Conservation (phyloP, 2,329 filamentous ascomycete species). For the Neopestalotiopsis sp. region DNA sequence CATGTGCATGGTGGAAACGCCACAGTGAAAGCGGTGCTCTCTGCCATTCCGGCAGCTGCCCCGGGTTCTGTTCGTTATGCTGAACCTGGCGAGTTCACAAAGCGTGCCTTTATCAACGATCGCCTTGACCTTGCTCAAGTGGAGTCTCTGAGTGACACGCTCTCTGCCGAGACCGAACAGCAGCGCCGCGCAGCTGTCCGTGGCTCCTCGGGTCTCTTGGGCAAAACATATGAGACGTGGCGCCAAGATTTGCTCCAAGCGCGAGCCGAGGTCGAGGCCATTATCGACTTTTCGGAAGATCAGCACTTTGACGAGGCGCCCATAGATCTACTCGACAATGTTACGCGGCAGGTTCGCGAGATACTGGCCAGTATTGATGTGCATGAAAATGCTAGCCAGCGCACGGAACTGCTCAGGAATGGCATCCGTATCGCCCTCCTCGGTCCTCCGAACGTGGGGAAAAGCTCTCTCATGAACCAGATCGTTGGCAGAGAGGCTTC, state of each 20-base stretch:
- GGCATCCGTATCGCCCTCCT: constrained; percentile 88
- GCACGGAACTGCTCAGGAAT: constrained; percentile 81
- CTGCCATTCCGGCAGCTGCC: constrained; percentile 68
- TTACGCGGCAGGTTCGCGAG: constrained; percentile 66
- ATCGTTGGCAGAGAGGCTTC: constrained; percentile 92
- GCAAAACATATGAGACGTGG: constrained; percentile 83
- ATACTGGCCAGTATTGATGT: constrained; percentile 69
- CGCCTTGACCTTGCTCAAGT: constrained; percentile 87
- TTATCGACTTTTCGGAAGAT: constrained; percentile 97
- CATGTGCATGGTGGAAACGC: constrained; percentile 94
- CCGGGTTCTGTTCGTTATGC: constrained; percentile 74
- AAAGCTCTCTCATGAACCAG: constrained; percentile 90
- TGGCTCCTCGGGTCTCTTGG: constrained; percentile 73
- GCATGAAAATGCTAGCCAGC: constrained; percentile 78
- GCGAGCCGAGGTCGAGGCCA: constrained; percentile 87
- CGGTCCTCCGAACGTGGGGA: constrained; percentile 92
- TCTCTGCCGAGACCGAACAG: constrained; percentile 83
- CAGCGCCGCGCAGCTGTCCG: constrained; percentile 87
- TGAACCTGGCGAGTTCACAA: constrained; percentile 94
- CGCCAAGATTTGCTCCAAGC: constrained; percentile 77
- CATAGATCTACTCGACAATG: constrained; percentile 70
- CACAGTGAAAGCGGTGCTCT: constrained; percentile 84
- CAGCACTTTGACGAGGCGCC: constrained; percentile 95
- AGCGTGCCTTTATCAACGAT: constrained; percentile 86
- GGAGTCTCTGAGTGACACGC: constrained; percentile 67